These are phyloP conservation scores for Coniochaeta sp. DNA, from an alignment of 2,329 filamentous ascomycete species.

Conservation along the genomic window DNA sequence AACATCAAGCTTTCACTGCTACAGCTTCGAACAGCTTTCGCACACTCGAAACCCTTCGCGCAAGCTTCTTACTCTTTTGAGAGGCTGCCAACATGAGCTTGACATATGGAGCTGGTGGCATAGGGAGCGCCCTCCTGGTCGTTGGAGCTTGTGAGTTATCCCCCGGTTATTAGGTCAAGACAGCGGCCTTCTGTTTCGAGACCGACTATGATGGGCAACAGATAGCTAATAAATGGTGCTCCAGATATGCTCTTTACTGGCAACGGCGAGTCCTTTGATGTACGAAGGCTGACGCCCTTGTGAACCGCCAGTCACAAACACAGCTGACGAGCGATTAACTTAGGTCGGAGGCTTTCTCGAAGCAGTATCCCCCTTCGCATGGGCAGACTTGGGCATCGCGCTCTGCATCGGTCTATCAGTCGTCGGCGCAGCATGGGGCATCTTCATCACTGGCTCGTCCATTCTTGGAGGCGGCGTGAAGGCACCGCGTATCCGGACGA, in stretches of 20 bases:
- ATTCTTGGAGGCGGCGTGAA: conserved; percentile 96
- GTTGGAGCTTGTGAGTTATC: conserved; percentile 68
- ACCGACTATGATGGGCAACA: neutral
- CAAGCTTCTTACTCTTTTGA: neutral
- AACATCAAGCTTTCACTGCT: neutral
- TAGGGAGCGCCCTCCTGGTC: conserved; percentile 59
- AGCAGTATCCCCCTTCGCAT: conserved; percentile 86
- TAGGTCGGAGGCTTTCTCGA: conserved; percentile 91
- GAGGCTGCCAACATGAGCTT: conserved; percentile 54
- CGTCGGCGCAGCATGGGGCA: conserved; percentile 97
- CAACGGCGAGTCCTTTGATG: conserved; percentile 92
- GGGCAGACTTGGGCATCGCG: conserved; percentile 83
- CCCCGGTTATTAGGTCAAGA: neutral
- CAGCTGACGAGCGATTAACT: conserved; percentile 16
- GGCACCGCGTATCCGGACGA: conserved; percentile 94
- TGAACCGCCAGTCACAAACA: conserved; percentile 6
- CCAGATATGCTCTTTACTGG: conserved; percentile 98
- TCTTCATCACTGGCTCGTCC: conserved; percentile 96
- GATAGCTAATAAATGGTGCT: neutral
- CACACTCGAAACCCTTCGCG: neutral
- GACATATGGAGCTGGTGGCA: conserved; percentile 61
- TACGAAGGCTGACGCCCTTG: conserved; percentile 26
- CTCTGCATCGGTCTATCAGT: conserved; percentile 95
- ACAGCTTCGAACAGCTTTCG: conserved; percentile 1
- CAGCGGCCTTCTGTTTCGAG: neutral